phyloP scores from a whole-genome alignment of 1,284 basidiomycete genomes.

The Apiotrichum gracile region DNA sequence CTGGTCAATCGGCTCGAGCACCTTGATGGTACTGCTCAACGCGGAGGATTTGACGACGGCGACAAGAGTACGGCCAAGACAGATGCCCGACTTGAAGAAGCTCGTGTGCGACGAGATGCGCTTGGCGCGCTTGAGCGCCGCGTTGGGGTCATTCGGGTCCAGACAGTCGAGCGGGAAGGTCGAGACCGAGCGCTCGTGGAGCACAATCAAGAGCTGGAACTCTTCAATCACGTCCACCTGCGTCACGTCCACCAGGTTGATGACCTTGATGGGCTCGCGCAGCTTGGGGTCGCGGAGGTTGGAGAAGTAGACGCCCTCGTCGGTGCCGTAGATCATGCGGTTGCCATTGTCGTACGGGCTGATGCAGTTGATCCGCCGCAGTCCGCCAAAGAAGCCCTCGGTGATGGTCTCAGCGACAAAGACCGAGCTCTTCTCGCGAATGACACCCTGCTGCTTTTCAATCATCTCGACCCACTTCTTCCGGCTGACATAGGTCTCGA shows the following conservation, averaged over 20 bases:
- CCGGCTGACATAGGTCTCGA: constrained; percentile 74
- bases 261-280: constrained; percentile 81
- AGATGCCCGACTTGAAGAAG: constrained; percentile 95
- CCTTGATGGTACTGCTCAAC: constrained; percentile 95
- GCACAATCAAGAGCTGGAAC: constrained; percentile 88
- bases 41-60: constrained; percentile 96
- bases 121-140: constrained; percentile 87
- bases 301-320: constrained; percentile 92
- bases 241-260: constrained; percentile 80
- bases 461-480: constrained; percentile 95
- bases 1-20: constrained; percentile 92
- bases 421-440: constrained; percentile 76
- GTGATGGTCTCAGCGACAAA: constrained; percentile 83
- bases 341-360: constrained; percentile 86
- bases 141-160: constrained; percentile 81
- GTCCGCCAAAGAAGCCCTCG: constrained; percentile 78
- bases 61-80: constrained; percentile 87
- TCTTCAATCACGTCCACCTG: constrained; percentile 97
- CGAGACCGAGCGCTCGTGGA: constrained; percentile 93
- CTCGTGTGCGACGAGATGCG: constrained; percentile 93
- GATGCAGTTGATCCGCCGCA: constrained; percentile 84
- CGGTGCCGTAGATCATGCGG: constrained; percentile 89
- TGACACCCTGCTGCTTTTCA: constrained; percentile 75
- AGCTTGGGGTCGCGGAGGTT: constrained; percentile 67
- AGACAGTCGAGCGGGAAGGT: constrained; percentile 88